phyloP scores from a whole-genome alignment of 495 filamentous ascomycete genomes.

The Penicillium fimorum region DNA sequence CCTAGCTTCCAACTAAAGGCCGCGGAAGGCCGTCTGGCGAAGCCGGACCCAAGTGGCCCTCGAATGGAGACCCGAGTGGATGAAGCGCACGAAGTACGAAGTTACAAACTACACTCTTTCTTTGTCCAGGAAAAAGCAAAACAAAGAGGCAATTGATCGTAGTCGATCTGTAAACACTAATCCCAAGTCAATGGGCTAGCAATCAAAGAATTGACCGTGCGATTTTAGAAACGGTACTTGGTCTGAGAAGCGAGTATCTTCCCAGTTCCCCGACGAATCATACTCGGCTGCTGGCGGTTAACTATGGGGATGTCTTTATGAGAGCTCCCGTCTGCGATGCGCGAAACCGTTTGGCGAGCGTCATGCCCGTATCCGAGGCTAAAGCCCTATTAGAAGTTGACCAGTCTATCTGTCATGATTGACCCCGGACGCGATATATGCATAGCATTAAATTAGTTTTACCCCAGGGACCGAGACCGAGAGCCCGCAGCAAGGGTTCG shows the following conservation, averaged over 20 bases:
- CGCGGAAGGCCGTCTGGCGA: slow-evolving; percentile 24
- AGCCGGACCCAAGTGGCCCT: slow-evolving; percentile 14
- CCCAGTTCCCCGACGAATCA: slow-evolving; percentile 19
- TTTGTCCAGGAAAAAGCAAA: slow-evolving; percentile 1
- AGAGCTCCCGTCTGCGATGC: slow-evolving; percentile 15
- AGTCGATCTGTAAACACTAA: slow-evolving; percentile 2
- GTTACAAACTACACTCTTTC: neutral
- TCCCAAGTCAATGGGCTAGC: neutral
- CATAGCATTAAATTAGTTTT: slow-evolving; percentile 4
- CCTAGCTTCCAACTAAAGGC: slow-evolving; percentile 18
- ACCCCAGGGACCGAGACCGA: slow-evolving; percentile 3
- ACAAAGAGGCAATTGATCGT: slow-evolving; percentile 7
- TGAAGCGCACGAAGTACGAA: neutral
- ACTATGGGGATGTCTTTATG: neutral
- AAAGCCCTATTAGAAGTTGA: neutral
- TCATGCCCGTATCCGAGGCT: slow-evolving; percentile 17
- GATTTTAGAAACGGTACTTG: slow-evolving; percentile 14
- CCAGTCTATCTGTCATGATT: slow-evolving; percentile 12
- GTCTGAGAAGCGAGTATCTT: neutral
- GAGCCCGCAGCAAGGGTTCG: slow-evolving; percentile 8
- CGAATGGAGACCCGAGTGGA: slow-evolving; percentile 5
- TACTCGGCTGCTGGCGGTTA: neutral
- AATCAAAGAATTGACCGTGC: slow-evolving; percentile 6
- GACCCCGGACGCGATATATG: slow-evolving; percentile 10
- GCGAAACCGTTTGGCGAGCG: slow-evolving; percentile 33